Base-by-base conservation (phyloP, 805 yeast genomes). In the Metschnikowia reukaufii region DNA sequence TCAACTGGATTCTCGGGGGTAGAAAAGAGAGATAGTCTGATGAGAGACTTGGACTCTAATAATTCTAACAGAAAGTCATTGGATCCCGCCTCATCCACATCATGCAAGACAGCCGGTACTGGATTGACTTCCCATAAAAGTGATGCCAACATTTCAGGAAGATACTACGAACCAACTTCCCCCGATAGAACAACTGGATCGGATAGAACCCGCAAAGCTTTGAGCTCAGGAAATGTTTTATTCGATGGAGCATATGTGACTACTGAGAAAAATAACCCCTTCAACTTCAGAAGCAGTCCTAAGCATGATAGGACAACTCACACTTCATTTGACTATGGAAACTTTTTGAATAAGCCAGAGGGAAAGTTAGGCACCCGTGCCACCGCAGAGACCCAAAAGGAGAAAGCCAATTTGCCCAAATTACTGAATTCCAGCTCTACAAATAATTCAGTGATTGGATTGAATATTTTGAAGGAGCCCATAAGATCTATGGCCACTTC, bases 391-490 rank as follows among this genome's bases (percentile, higher is more conserved):
- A 33, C 6, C 62, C 68, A 4, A 13, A 50, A 52, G 16, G 63
- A 62, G 36, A 64, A 65, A 30, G 65, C 75, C 1, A 66, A 67
- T 39, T 58, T 70, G 36, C 77, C 77, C 0, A 59, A 58, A 18
- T 36, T 58, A 10, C 64, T 72, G 8, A 55, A 53, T 2, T 49
- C 57, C 12, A 62, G 55, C 39, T 62, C 71, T 5, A 47, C 62
- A n/a, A 55, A 60, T n/a, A 68, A 59, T 51, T 70, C 76, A 1
- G 66, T 57, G 39, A 62, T 71, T 45, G 76, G 75, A 0, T 60
- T 72, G 46, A 70, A 68, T 48, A 46, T 73, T 27, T 54, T 71
- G 32, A 72, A 71, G 48, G 73, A 68, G 16, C 57, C 36, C 13
- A 13, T 39, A 16, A 44, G 30, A 15, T 25, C 47, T 17, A 4